Evolutionary conservation across 2,329 filamentous ascomycete species (phyloP).

Genomic region (Celoporthe dispersa): DNA sequence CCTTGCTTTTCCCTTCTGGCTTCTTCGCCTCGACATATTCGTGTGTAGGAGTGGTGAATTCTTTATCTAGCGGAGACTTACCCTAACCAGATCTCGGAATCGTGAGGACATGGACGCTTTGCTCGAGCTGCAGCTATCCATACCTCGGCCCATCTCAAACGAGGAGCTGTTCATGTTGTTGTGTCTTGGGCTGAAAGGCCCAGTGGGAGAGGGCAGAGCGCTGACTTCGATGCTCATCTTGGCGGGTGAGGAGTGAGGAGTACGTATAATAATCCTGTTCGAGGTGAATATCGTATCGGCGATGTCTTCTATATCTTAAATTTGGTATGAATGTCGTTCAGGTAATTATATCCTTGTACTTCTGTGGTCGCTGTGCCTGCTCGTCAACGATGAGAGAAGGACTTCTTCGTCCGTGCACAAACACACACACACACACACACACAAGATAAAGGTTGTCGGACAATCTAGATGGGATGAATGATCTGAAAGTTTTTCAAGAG

Average conservation of each 20-base stretch:
- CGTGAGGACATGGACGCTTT: slow-evolving; percentile 34
- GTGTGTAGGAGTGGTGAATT: not conserved
- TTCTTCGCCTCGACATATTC: too few relatives aligned
- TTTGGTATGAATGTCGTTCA: not conserved
- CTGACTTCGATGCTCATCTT: slow-evolving; percentile 27
- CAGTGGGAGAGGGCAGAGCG: slow-evolving; percentile 22
- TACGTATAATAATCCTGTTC: too few relatives aligned
- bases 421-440: not conserved
- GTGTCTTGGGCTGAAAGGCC: slow-evolving; percentile 25
- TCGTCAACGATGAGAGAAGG: not conserved
- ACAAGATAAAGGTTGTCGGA: not conserved
- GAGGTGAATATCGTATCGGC: not conserved
- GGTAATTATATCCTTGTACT: not conserved
- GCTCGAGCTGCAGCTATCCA: slow-evolving; percentile 8
- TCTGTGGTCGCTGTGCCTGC: not conserved
- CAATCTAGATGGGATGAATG: not conserved
- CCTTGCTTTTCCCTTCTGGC: not conserved
- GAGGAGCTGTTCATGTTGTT: slow-evolving; percentile 12
- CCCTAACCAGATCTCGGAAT: slow-evolving; percentile 39
- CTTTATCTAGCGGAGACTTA: slow-evolving; percentile 25
- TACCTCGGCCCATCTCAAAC: slow-evolving; percentile 7
- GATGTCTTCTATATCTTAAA: not conserved
- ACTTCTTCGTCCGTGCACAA: not conserved
- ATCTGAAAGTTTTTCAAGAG: not conserved
- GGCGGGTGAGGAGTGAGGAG: not conserved